A percentile compares a stretch with the other conserved stretches of the same genome.
Evolutionary conservation across 225 moss, liverwort and hornwort genomes (phyloP).

Genomic region (Lunularia cruciata): DNA sequence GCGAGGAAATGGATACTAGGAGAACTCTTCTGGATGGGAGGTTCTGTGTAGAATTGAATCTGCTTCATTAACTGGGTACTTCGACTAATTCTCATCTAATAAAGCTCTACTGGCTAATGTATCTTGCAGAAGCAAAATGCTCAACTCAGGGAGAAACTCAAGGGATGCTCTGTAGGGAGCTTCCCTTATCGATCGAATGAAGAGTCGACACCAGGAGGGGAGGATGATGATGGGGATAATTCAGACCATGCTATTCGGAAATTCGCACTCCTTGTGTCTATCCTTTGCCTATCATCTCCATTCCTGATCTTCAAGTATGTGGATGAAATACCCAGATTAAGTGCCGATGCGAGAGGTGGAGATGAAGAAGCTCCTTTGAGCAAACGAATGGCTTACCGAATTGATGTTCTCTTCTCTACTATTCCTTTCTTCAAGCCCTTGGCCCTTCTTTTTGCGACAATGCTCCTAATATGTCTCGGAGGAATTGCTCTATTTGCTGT

Average conservation of each 20-base stretch:
- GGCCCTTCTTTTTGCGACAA: constrained; percentile 53
- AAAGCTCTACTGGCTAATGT: not conserved
- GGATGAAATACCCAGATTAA: constrained; percentile 42
- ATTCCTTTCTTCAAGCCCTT: constrained; percentile 50
- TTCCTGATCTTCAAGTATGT: constrained; percentile 50
- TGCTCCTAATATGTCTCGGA: constrained; percentile 51
- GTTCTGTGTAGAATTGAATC: not conserved
- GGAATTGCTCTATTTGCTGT: constrained; percentile 56
- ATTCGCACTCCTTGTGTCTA: constrained; percentile 44
- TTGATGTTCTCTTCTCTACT: constrained; percentile 57
- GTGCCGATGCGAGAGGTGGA: constrained; percentile 16
- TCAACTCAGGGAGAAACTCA: constrained; percentile 28
- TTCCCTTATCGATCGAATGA: not conserved
- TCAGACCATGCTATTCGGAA: constrained; percentile 30
- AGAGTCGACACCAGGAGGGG: constrained; percentile 10
- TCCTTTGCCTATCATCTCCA: constrained; percentile 38
- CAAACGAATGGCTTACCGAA: constrained; percentile 49
- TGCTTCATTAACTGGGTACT: not conserved
- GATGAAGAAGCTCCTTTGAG: constrained; percentile 54
- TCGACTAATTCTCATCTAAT: not conserved
- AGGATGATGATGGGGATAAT: constrained; percentile 8
- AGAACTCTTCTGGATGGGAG: too few species aligned
- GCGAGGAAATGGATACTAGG: too few species aligned
- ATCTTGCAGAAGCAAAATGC: constrained; percentile 34
- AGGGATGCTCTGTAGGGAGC: constrained; percentile 25